Evolutionary conservation across 345 rosid species (phyloP).

Genomic region (Eucalyptus brandiana): DNA sequence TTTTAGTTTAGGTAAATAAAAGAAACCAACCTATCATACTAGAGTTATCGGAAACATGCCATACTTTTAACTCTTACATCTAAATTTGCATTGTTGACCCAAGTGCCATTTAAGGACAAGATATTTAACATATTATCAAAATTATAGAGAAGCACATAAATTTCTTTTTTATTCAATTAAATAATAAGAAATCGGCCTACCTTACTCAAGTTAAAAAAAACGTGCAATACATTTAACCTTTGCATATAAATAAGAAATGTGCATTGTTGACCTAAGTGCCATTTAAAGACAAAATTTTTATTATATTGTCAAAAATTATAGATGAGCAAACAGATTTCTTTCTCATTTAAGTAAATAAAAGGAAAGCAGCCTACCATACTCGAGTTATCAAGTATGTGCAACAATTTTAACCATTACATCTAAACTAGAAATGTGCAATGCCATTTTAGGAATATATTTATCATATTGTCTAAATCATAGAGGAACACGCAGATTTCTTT

Average conservation of each 20-base stretch:
- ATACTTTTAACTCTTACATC: not conserved
- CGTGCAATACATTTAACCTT: not conserved
- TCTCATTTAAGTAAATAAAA: too few species aligned
- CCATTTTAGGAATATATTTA: not conserved
- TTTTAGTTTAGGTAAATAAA: not conserved
- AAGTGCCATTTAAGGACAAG: not conserved
- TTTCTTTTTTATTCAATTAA: not conserved
- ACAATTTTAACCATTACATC: not conserved
- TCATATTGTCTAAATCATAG: not conserved
- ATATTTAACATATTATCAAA: too few species aligned
- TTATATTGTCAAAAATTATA: too few species aligned
- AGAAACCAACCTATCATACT: not conserved
- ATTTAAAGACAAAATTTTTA: too few species aligned
- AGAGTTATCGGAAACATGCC: not conserved
- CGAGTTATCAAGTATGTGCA: not conserved
- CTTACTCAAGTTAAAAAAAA: not conserved
- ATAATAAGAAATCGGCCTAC: too few species aligned
- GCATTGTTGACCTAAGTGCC: too few species aligned
- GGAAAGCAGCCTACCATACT: not conserved
- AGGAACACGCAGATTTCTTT: not conserved
- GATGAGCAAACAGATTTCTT: not conserved
- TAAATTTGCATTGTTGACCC: not conserved
- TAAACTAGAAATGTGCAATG: not conserved
- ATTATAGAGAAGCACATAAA: not conserved
- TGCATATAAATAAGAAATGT: too few species aligned